These are phyloP conservation scores for Cylindricascospora bacillispora DNA, from an alignment of 1,139 yeast genomes.

Conservation along the genomic window DNA sequence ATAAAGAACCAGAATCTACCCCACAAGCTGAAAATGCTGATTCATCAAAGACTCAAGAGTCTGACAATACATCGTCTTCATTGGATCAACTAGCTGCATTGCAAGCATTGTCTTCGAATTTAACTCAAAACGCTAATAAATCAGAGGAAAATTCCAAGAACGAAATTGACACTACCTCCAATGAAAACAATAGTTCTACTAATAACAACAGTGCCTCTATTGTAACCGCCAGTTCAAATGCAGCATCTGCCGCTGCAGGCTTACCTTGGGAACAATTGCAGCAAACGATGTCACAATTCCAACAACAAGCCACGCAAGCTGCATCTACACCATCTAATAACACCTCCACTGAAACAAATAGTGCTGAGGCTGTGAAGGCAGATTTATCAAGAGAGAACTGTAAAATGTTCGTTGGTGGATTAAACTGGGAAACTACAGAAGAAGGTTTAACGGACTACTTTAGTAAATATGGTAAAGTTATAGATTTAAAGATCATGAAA, in stretches of 20 bases:
- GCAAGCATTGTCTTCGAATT: slow-evolving; percentile 13
- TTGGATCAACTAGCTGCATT: slow-evolving; percentile 7
- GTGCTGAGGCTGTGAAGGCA: slow-evolving; percentile 21
- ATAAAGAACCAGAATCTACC: slow-evolving; percentile 8
- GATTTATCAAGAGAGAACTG: slow-evolving; percentile 48
- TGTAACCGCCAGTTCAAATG: neutral
- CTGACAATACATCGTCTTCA: slow-evolving; percentile 5
- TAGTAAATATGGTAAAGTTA: slow-evolving; percentile 79
- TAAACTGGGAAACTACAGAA: slow-evolving; percentile 97
- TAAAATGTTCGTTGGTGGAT: slow-evolving; percentile 96
- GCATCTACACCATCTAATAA: neutral
- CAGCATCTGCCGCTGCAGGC: slow-evolving; percentile 11
- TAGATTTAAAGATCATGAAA: slow-evolving; percentile 89
- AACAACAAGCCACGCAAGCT: slow-evolving; percentile 15
- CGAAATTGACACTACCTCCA: slow-evolving; percentile 3
- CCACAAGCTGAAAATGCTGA: slow-evolving; percentile 4
- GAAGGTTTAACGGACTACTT: slow-evolving; percentile 72
- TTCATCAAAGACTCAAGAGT: neutral
- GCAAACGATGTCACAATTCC: slow-evolving; percentile 28
- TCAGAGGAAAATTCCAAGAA: slow-evolving; percentile 3
- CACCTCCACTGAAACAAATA: slow-evolving; percentile 4
- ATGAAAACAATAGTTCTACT: slow-evolving; percentile 1
- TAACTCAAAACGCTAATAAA: slow-evolving; percentile 21
- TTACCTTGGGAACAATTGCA: slow-evolving; percentile 24
- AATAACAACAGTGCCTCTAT: neutral